Evolutionary conservation across 2,329 filamentous ascomycete species (phyloP).

Genomic region (Ceratocystis smalleyi): DNA sequence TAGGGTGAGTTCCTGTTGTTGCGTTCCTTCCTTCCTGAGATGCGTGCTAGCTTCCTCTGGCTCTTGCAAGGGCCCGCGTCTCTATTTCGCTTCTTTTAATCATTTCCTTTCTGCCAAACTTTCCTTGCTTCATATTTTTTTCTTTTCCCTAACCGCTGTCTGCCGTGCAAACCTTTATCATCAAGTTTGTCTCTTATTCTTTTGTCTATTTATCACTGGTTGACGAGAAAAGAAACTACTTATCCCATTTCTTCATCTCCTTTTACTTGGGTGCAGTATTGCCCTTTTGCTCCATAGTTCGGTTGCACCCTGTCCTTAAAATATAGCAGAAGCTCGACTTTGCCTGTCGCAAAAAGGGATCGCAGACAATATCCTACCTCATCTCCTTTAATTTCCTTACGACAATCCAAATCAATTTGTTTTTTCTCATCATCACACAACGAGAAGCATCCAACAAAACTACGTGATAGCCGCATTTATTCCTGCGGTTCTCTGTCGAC

Average conservation of each 20-base stretch:
- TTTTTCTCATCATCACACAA: neutral
- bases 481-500: neutral
- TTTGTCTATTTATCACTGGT: constrained; percentile 14
- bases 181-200: neutral
- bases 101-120: constrained; percentile 15
- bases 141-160: neutral
- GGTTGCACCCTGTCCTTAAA: neutral
- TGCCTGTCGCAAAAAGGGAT: neutral
- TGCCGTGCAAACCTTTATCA: neutral
- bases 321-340: neutral
- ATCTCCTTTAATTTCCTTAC: constrained; percentile 15
- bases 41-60: neutral
- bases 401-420: neutral
- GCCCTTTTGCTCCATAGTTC: neutral
- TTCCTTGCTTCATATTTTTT: constrained; percentile 8
- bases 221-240: constrained; percentile 7
- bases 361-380: neutral
- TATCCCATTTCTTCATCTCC: neutral
- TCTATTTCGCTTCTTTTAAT: constrained; percentile 16
- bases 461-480: neutral
- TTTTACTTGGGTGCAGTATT: neutral
- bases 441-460: neutral
- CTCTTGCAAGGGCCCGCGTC: neutral
- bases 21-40: neutral
- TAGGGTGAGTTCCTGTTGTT: neutral